Evolutionary conservation across 164 flowering plant genomes (phyloP), one percentile per base, ranked within the genome.

Genomic region (Magnolia kwangsiensis): DNA sequence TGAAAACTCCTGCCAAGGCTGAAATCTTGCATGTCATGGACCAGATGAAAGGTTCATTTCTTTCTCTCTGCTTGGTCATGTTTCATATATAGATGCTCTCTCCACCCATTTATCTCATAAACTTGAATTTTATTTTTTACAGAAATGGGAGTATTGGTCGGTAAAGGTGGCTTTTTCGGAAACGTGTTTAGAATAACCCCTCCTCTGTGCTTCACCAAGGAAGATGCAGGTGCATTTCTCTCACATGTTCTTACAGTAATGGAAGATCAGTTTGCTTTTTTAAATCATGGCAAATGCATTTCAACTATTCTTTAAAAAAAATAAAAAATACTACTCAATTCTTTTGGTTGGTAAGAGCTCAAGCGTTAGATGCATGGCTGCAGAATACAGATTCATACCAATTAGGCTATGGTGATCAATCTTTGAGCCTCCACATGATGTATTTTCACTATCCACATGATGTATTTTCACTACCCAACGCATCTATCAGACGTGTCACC

Each of bases 121-220:
- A 31, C 71, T 16, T 27, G n/a, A 61, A 55, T 55, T 37, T 45
- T 51, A 23, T 71, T 66, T 74, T 61, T 7, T 50, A 13, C 24
- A 96, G 98, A 96, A 11, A 76, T 88, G 88, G 99, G 99, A 81
- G 92, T 92, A 0, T 65, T 96, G 79, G 59, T 94, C 29, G 99
- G 99, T 0, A 96, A 94, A 88, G 98, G 98, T 18, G 99, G 99
- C 21, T 91, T 81, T 72, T 83, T 83, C 78, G 98, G 97, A 50
- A 96, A 96, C 79, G 98, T 92, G 1, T 94, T 96, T 81, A 85
- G 99, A 83, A 89, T 96, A 64, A 93, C 98, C 9, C 99, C 99
- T 73, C 99, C 99, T 7, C 90, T 96, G 20, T 94, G 99, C 87
- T 91, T 96, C 88, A 94, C 92, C 61, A 92, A 89, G 80, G 90